A percentile compares a stretch with the other conserved stretches of the same genome.
Conservation (phyloP, 2,329 filamentous ascomycete genomes). For the Ophiostoma tasmaniense region DNA sequence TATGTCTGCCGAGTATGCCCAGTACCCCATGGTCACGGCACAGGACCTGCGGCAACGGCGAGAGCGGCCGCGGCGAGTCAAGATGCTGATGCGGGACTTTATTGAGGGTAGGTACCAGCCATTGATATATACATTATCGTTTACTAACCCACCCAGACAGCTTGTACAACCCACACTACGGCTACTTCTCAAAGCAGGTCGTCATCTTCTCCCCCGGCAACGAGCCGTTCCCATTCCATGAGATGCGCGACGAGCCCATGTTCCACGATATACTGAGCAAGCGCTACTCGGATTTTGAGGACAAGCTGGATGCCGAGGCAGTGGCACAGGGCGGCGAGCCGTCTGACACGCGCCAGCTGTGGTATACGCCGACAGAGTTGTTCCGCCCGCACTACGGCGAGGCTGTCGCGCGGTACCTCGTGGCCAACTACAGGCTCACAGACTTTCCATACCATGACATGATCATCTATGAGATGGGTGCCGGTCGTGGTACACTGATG, state of each 20-base stretch:
- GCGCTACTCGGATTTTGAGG: constrained; percentile 85
- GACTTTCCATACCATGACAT: constrained; percentile 94
- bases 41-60: constrained; percentile 62
- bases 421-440: constrained; percentile 91
- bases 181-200: constrained; percentile 93
- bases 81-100: constrained; percentile 97
- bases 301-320: constrained; percentile 65
- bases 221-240: constrained; percentile 80
- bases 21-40: constrained; percentile 80
- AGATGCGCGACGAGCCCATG: constrained; percentile 71
- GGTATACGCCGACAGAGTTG: constrained; percentile 96
- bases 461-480: constrained; percentile 97
- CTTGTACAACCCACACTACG: constrained; percentile 87
- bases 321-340: constrained; percentile 49
- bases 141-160: constrained; percentile 52
- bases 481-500: constrained; percentile 95
- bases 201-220: constrained; percentile 91
- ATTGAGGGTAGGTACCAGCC: constrained; percentile 66
- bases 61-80: constrained; percentile 76
- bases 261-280: constrained; percentile 71
- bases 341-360: constrained; percentile 73
- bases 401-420: constrained; percentile 89
- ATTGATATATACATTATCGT: background rate
- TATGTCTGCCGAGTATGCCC: constrained; percentile 68
- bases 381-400: constrained; percentile 96